phyloP scores from a whole-genome alignment of 2,329 filamentous ascomycete species.

The Fonsecaea erecta region DNA sequence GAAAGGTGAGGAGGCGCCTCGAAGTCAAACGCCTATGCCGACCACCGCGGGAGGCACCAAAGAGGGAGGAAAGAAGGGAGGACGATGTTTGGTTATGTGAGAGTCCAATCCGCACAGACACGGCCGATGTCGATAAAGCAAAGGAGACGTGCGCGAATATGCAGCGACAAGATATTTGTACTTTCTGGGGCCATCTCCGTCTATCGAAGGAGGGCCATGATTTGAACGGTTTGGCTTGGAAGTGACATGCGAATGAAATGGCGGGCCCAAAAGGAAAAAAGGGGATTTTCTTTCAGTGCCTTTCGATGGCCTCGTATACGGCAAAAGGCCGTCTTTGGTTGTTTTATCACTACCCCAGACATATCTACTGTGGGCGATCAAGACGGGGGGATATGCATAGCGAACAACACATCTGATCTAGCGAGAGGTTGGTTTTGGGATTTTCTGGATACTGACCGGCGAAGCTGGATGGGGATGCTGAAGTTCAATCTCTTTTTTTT shows the following conservation, averaged over 20 bases:
- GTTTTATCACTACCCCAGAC: background rate
- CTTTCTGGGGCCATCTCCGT: background rate
- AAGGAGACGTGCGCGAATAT: background rate
- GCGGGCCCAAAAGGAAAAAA: background rate
- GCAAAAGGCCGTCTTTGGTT: background rate
- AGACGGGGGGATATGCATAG: background rate
- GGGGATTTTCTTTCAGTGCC: background rate
- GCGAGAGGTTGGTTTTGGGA: background rate
- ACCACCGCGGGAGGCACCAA: background rate
- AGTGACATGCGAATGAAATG: background rate
- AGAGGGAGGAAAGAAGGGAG: slow-evolving; percentile 23
- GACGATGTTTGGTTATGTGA: slow-evolving; percentile 36
- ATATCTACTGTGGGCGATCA: background rate
- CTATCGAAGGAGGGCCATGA: background rate
- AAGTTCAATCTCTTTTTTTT: background rate
- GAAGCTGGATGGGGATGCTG: background rate
- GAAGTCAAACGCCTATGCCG: slow-evolving; percentile 23
- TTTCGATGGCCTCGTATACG: background rate
- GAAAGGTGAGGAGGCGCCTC: slow-evolving; percentile 15
- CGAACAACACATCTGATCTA: background rate
- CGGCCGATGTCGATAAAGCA: background rate
- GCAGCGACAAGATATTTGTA: background rate
- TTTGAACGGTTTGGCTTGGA: background rate
- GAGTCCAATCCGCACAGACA: background rate
- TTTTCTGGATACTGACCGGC: background rate